Conservation (phyloP, 306 rosid species). For the Astragalus glycyphyllos region DNA sequence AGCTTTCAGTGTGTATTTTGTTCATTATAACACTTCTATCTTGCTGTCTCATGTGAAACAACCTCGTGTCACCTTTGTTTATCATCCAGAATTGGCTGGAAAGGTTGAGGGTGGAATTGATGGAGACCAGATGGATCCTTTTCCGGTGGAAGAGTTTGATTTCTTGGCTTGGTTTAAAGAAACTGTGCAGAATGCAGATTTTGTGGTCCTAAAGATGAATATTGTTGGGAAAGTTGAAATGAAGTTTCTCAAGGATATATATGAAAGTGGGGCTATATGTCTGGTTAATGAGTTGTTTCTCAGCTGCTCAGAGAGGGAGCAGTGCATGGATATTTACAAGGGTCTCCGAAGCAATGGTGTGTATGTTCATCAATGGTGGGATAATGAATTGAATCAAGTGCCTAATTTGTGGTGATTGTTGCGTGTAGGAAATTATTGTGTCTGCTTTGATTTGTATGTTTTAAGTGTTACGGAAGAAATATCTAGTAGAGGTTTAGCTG, state of each 20-base stretch:
- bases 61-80: slow-evolving; percentile 85
- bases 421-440: slow-evolving; percentile 14
- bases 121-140: slow-evolving; percentile 53
- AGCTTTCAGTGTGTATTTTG: slow-evolving; percentile 71
- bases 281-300: slow-evolving; percentile 81
- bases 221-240: slow-evolving; percentile 61
- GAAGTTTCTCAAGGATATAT: slow-evolving; percentile 68
- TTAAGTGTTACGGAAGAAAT: slow-evolving; percentile 10
- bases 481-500: slow-evolving; percentile 2
- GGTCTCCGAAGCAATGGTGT: slow-evolving; percentile 79
- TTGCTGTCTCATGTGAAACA: slow-evolving; percentile 62
- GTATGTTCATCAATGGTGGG: slow-evolving; percentile 95
- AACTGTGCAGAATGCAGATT: slow-evolving; percentile 70
- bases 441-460: slow-evolving; percentile 30
- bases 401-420: neutral
- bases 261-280: slow-evolving; percentile 79
- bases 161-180: slow-evolving; percentile 86
- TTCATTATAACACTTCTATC: slow-evolving; percentile 75
- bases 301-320: slow-evolving; percentile 60
- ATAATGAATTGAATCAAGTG: slow-evolving; percentile 34
- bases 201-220: slow-evolving; percentile 88
- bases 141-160: slow-evolving; percentile 68
- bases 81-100: slow-evolving; percentile 82
- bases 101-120: slow-evolving; percentile 20
- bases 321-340: slow-evolving; percentile 67